phyloP scores from a whole-genome alignment of 257 asterid species.

The Penstemon eatonii region DNA sequence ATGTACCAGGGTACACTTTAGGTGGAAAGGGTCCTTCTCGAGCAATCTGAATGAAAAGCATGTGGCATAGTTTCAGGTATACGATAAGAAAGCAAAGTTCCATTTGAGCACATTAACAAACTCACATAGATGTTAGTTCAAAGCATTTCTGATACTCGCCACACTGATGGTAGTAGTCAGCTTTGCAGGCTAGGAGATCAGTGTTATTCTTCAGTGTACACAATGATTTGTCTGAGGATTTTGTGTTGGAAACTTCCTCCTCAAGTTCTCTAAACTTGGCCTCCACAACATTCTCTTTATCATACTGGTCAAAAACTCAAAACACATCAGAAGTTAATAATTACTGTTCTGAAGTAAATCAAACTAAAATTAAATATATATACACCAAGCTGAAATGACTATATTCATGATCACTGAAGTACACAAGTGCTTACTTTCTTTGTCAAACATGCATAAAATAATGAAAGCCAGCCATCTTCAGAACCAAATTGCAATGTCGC shows the following conservation, averaged over 20 bases:
- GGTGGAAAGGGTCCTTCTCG: constrained; percentile 98
- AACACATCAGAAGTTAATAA: constrained; percentile 20
- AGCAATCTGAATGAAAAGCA: constrained; percentile 70
- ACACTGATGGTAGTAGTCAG: constrained; percentile 95
- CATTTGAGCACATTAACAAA: constrained; percentile 29
- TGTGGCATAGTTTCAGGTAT: constrained; percentile 20
- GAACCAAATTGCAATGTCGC: constrained; percentile 72
- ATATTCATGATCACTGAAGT: constrained; percentile 21
- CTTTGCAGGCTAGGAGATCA: constrained; percentile 98
- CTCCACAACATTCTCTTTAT: constrained; percentile 78
- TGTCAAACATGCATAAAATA: constrained; percentile 86
- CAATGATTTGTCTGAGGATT: constrained; percentile 58
- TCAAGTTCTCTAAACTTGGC: constrained; percentile 84
- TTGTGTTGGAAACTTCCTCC: constrained; percentile 56
- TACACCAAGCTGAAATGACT: constrained; percentile 1
- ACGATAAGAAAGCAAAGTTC: constrained; percentile 5
- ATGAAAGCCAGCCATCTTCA: constrained; percentile 95
- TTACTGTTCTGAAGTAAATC: constrained; percentile 21
- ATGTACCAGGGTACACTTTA: constrained; percentile 89
- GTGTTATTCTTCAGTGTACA: constrained; percentile 77
- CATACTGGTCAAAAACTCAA: constrained; percentile 55
- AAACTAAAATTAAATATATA: constrained; percentile 11
- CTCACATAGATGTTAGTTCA: constrained; percentile 86
- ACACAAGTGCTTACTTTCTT: constrained; percentile 63
- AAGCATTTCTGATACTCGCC: constrained; percentile 96